A percentile compares a stretch with the other conserved stretches of the same genome.
These are phyloP conservation scores for Aspergillus phoenicis DNA, from an alignment of 2,329 filamentous ascomycete genomes.

Conservation along the genomic window DNA sequence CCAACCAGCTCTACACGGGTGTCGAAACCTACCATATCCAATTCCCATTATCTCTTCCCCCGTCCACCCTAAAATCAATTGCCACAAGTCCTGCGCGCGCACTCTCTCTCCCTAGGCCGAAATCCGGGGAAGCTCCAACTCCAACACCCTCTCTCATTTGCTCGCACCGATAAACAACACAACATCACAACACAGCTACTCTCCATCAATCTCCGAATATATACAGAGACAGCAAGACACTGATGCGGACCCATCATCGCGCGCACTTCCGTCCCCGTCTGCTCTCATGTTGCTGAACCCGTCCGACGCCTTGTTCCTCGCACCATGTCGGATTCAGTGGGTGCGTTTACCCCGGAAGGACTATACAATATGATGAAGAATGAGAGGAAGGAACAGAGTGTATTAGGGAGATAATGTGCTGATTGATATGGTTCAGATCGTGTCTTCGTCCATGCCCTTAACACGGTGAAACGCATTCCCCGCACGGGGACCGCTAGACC, in stretches of 20 bases:
- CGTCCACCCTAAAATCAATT: neutral
- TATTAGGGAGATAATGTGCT: neutral
- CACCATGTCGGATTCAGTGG: conserved; percentile 52
- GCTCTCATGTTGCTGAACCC: conserved; percentile 22
- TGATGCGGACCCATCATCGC: too few species aligned
- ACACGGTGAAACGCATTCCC: conserved; percentile 96
- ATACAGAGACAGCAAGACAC: neutral
- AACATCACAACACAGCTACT: neutral
- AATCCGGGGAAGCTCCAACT: conserved; percentile 24
- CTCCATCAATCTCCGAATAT: neutral
- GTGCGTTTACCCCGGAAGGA: conserved; percentile 29
- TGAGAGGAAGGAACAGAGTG: too few species aligned
- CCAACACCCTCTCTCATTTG: neutral
- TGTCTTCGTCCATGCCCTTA: conserved; percentile 98
- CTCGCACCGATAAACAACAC: neutral
- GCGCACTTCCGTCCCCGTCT: neutral
- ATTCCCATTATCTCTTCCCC: neutral
- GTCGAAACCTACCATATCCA: too few species aligned
- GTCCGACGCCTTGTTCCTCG: conserved; percentile 23
- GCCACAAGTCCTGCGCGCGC: conserved; percentile 1
- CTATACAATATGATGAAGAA: too few species aligned
- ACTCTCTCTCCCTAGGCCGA: neutral
- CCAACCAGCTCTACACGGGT: neutral
- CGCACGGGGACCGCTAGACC: conserved; percentile 89
- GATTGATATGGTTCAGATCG: conserved; percentile 66